These are phyloP conservation scores for Aspergillus fumigatiaffinis DNA, from an alignment of 2,329 filamentous ascomycete genomes.

Conservation along the genomic window DNA sequence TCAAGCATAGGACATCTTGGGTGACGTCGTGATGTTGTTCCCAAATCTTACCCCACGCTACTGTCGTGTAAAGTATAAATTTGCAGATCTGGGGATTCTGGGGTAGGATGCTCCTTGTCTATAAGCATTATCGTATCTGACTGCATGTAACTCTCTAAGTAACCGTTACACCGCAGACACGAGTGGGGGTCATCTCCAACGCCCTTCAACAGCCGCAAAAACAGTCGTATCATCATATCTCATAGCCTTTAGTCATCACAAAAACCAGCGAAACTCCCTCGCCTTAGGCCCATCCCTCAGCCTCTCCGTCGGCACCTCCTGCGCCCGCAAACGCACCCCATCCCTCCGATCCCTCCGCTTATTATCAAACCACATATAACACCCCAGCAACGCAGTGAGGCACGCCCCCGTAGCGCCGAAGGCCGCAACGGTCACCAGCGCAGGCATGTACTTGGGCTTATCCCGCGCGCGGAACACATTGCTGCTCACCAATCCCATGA, in stretches of 20 bases:
- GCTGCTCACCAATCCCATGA: constrained; percentile 68
- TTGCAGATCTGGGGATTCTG: too few species aligned
- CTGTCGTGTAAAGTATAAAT: too few species aligned
- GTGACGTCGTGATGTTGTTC: too few species aligned
- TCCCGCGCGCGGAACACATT: constrained; percentile 65
- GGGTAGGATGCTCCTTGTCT: too few species aligned
- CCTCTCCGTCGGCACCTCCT: constrained; percentile 55
- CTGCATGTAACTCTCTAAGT: too few species aligned
- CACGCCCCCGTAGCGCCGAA: constrained; percentile 56
- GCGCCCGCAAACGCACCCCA: constrained; percentile 53
- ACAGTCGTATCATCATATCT: too few species aligned
- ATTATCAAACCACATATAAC: constrained; percentile 65
- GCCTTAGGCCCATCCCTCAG: constrained; percentile 53
- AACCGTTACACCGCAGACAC: too few species aligned
- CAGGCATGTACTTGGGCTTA: constrained; percentile 63
- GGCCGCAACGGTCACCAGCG: constrained; percentile 54
- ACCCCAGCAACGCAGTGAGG: constrained; percentile 54
- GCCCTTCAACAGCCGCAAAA: too few species aligned
- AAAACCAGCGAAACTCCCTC: constrained; percentile 57
- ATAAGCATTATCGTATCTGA: too few species aligned
- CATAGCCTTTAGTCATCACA: constrained; percentile 20
- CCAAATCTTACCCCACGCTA: too few species aligned
- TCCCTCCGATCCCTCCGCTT: constrained; percentile 54
- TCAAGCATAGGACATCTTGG: too few species aligned
- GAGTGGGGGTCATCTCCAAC: too few species aligned